Conservation (phyloP, 495 filamentous ascomycete species). For the Neurospora sp. region DNA sequence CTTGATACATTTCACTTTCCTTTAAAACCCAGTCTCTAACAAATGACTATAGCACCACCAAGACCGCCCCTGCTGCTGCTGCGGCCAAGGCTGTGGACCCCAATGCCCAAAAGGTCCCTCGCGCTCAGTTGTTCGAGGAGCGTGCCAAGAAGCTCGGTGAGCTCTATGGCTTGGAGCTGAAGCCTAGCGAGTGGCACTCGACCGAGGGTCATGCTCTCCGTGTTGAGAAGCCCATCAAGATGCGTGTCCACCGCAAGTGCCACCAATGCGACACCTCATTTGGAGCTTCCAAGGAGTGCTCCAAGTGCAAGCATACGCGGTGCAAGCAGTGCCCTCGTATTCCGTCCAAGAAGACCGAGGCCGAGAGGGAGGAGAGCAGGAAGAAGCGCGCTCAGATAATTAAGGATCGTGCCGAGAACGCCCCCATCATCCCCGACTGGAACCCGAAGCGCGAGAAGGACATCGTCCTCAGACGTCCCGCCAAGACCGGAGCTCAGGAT, state of each 20-base stretch:
- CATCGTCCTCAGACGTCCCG: constrained; percentile 48
- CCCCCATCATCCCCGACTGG: constrained; percentile 39
- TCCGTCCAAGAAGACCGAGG: constrained; percentile 45
- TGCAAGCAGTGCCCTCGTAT: constrained; percentile 75
- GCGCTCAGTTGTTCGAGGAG: constrained; percentile 50
- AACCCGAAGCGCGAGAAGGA: constrained; percentile 27
- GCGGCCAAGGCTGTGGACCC: constrained; percentile 11
- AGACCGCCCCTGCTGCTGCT: constrained; percentile 12
- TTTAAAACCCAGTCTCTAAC: constrained; percentile 4
- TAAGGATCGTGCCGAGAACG: constrained; percentile 40
- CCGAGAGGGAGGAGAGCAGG: constrained; percentile 39
- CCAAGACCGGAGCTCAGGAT: constrained; percentile 59
- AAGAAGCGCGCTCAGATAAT: constrained; percentile 32
- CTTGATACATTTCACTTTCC: not conserved
- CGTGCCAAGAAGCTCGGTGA: constrained; percentile 62
- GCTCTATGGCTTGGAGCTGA: constrained; percentile 62
- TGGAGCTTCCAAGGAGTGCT: constrained; percentile 51
- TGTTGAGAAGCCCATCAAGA: constrained; percentile 80
- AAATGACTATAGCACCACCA: constrained; percentile 18
- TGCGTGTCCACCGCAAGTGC: constrained; percentile 80
- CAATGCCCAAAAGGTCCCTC: constrained; percentile 30
- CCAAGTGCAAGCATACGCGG: constrained; percentile 60
- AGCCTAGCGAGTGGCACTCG: constrained; percentile 58
- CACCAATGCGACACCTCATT: constrained; percentile 65
- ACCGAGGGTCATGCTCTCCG: constrained; percentile 52